phyloP scores from a whole-genome alignment of 192 early-diverging fungal species.

The Jimgerdemannia flammicorona region DNA sequence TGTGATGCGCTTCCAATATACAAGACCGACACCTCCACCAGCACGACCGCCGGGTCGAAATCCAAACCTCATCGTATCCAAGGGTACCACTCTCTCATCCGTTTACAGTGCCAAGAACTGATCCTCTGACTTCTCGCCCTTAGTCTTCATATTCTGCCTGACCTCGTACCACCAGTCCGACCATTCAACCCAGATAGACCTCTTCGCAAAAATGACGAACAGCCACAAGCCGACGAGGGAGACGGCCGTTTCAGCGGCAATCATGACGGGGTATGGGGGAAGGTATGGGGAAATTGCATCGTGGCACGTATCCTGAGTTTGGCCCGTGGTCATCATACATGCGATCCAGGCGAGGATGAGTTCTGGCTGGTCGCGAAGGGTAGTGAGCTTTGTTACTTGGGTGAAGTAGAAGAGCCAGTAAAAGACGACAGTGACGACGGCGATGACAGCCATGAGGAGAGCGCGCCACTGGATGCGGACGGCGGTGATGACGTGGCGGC shows the following conservation, averaged over 20 bases:
- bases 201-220: slow-evolving; percentile 46
- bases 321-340: slow-evolving; percentile 29
- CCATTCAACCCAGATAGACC: slow-evolving; percentile 37
- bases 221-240: slow-evolving; percentile 39
- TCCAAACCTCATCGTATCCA: too few species aligned
- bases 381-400: slow-evolving; percentile 30
- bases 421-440: slow-evolving; percentile 39
- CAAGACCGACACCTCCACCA: too few species aligned
- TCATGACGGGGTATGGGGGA: slow-evolving; percentile 41
- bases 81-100: too few species aligned
- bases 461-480: slow-evolving; percentile 54
- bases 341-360: slow-evolving; percentile 28
- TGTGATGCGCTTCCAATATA: too few species aligned
- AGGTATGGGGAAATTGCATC: slow-evolving; percentile 22
- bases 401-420: slow-evolving; percentile 54
- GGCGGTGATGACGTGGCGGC: slow-evolving; percentile 44
- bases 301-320: slow-evolving; percentile 33
- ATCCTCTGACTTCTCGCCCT: slow-evolving; percentile 39
- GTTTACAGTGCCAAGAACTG: slow-evolving; percentile 46
- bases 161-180: slow-evolving; percentile 37
- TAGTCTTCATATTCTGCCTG: slow-evolving; percentile 22
- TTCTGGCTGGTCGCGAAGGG: slow-evolving; percentile 1
- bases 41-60: too few species aligned
- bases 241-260: slow-evolving; percentile 41
- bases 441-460: slow-evolving; percentile 36